phyloP scores from a whole-genome alignment of 2,329 filamentous ascomycete genomes.

The Neurospora crassa region DNA sequence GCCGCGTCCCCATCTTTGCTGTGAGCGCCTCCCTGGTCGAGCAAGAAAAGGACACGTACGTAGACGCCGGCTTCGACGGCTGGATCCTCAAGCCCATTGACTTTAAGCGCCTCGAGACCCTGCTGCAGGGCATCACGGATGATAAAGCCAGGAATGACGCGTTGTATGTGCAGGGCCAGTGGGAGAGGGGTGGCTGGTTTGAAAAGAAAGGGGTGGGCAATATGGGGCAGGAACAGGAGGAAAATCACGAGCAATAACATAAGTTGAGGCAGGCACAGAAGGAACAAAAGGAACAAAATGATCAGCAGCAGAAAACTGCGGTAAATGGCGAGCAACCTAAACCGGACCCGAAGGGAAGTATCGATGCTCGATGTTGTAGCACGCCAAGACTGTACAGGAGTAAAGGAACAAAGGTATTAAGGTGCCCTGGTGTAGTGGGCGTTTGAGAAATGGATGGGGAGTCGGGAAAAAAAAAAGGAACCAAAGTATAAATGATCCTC shows the following conservation, averaged over 20 bases:
- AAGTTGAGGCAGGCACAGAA: not conserved
- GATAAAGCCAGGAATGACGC: constrained; percentile 47
- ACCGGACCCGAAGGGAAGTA: not conserved
- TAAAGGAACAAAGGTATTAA: not conserved
- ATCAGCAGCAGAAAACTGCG: not conserved
- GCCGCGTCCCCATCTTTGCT: constrained; percentile 69
- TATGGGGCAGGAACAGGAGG: not conserved
- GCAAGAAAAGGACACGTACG: constrained; percentile 56
- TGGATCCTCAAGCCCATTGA: constrained; percentile 88
- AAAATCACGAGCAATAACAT: not conserved
- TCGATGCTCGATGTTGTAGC: not conserved
- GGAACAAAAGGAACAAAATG: not conserved
- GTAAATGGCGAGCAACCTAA: not conserved
- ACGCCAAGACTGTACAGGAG: not conserved
- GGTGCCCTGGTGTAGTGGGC: not conserved
- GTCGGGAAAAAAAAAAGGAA: not conserved
- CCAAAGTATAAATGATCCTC: not conserved
- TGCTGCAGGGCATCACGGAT: constrained; percentile 62
- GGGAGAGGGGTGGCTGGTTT: constrained; percentile 88
- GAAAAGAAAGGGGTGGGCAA: constrained; percentile 23
- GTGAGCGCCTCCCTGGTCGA: constrained; percentile 47
- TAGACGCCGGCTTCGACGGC: constrained; percentile 73
- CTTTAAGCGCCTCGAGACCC: constrained; percentile 60
- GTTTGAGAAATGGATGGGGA: not conserved
- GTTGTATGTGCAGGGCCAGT: constrained; percentile 61